These are phyloP conservation scores for Xerocomellus dryophilus DNA, from an alignment of 768 basidiomycete species.

Conservation along the genomic window DNA sequence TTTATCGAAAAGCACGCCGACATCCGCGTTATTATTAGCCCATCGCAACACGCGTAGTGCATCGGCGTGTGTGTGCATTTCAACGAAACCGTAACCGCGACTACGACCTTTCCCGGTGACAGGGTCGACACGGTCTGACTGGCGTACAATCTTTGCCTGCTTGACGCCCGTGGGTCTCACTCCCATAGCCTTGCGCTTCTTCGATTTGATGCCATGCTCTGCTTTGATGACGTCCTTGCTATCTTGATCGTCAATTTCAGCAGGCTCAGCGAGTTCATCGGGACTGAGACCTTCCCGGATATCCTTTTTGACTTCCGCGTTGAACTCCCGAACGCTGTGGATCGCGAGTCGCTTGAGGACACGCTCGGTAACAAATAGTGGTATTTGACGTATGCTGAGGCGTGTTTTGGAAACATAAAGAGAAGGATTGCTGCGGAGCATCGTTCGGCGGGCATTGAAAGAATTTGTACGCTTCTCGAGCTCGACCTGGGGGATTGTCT, in stretches of 20 bases:
- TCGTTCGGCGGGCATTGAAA: slow-evolving; percentile 77
- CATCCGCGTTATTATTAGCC: slow-evolving; percentile 85
- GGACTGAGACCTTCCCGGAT: slow-evolving; percentile 55
- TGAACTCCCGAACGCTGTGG: slow-evolving; percentile 76
- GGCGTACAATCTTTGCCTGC: slow-evolving; percentile 91
- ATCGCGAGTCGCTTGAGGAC: slow-evolving; percentile 84
- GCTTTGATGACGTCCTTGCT: slow-evolving; percentile 29
- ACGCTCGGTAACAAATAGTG: slow-evolving; percentile 85
- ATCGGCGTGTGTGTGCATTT: slow-evolving; percentile 84
- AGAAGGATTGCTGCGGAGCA: slow-evolving; percentile 89
- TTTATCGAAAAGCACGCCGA: slow-evolving; percentile 59
- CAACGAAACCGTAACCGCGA: slow-evolving; percentile 95
- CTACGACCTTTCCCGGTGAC: slow-evolving; percentile 83
- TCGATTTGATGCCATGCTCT: slow-evolving; percentile 23
- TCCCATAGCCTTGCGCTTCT: slow-evolving; percentile 18
- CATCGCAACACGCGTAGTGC: slow-evolving; percentile 88
- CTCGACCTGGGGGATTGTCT: slow-evolving; percentile 65
- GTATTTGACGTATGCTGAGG: slow-evolving; percentile 90
- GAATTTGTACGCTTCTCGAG: slow-evolving; percentile 82
- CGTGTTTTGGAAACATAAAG: slow-evolving; percentile 94
- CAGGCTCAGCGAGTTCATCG: slow-evolving; percentile 65
- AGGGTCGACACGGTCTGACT: slow-evolving; percentile 84
- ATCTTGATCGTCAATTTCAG: slow-evolving; percentile 27
- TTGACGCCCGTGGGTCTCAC: slow-evolving; percentile 55
- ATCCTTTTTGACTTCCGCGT: slow-evolving; percentile 69